Evolutionary conservation across 768 basidiomycete genomes (phyloP), one percentile per base, ranked within the genome.

Genomic region (Galerina marginata): DNA sequence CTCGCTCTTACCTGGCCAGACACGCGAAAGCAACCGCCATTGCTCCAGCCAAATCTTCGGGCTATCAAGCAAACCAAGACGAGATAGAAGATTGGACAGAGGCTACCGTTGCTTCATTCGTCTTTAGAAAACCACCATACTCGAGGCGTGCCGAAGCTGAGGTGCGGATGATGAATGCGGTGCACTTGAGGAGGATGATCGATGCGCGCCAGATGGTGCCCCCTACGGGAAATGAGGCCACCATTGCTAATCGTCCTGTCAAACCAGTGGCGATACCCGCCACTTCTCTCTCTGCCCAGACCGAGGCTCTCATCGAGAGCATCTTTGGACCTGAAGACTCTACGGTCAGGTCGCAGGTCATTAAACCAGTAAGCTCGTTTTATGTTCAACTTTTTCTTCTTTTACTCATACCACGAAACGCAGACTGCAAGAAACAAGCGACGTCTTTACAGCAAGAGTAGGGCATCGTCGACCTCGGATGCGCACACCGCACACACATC

Each of bases 31-130:
- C 42, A 15, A 42, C 37, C 11, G 26, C 39, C 2, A 16, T 38
- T 20, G 54, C 9, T 15, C 14, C 11, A 7, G n/a, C 23, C 39
- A 40, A 47, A 20, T 9, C 54, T 23, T 11, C 40, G n/a, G 14
- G 16, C 20, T 61, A 66, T 16, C 39, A 40, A 9, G 46, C 62
- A n/a, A 45, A 58, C 29, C 42, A 57, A 9, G 60, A 64, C 33
- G 63, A 67, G 58, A n/a, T 64, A 12, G 63, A 67, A 36, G 25
- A n/a, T 2, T 67, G 57, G 63, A 57, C 60, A 14, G 38, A 58
- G 16, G 65, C 65, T 2, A 25, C 39, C 9, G 60, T 67, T 7
- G 49, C 62, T 3, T 49, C 65, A 12, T 29, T 54, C 16, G 55
- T 57, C 14, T 64, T 60, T 37, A 49, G 54, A 23, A 50, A 54